phyloP scores from a whole-genome alignment of 257 asterid genomes.

The Oldenlandia corymbosa region DNA sequence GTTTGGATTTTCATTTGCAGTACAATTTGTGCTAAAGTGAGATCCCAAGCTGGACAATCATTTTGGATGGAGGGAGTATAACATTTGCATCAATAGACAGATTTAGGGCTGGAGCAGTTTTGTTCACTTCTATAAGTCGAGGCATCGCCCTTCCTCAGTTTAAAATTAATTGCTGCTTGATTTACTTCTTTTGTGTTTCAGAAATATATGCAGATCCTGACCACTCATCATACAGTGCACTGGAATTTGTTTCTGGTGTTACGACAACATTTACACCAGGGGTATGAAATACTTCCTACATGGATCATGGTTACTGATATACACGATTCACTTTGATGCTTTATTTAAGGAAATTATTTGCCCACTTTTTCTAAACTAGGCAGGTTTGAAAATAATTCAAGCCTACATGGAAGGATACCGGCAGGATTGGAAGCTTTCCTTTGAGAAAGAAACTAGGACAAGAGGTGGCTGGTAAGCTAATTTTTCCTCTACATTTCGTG shows the following conservation, averaged over 20 bases:
- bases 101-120: neutral
- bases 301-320: neutral
- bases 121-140: too few relatives aligned
- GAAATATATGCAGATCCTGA: slow-evolving; percentile 95
- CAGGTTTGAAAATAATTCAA: slow-evolving; percentile 78
- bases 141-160: too few relatives aligned
- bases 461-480: slow-evolving; percentile 87
- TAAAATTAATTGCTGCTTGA: too few relatives aligned
- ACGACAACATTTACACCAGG: slow-evolving; percentile 78
- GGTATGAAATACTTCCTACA: slow-evolving; percentile 38
- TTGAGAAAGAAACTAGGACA: slow-evolving; percentile 89
- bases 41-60: too few relatives aligned
- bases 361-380: slow-evolving; percentile 28
- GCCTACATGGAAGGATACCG: slow-evolving; percentile 83
- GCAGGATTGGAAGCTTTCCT: slow-evolving; percentile 94
- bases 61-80: too few relatives aligned
- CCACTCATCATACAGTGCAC: slow-evolving; percentile 67
- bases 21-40: too few relatives aligned
- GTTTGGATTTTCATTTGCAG: too few relatives aligned
- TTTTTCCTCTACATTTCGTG: neutral
- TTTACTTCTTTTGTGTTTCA: slow-evolving; percentile 36
- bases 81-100: neutral
- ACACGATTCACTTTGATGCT: neutral
- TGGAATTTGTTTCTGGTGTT: slow-evolving; percentile 73
- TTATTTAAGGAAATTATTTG: slow-evolving; percentile 8